These are phyloP conservation scores for Tulasnella sp. DNA, from an alignment of 768 basidiomycete species.

Conservation along the genomic window DNA sequence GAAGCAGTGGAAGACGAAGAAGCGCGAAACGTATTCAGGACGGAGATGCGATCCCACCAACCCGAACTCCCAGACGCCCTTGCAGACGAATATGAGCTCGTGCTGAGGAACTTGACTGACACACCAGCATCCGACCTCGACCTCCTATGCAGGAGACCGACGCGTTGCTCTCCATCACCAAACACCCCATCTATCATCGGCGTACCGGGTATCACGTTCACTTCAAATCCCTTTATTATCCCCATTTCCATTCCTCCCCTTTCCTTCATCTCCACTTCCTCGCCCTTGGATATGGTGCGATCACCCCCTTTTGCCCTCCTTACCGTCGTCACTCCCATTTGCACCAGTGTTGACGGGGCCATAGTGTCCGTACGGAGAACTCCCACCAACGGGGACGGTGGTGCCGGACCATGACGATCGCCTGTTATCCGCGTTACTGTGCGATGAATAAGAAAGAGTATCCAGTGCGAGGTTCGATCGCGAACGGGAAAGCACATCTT, in stretches of 20 bases:
- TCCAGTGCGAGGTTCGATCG: slow-evolving; percentile 23
- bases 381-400: slow-evolving; percentile 1
- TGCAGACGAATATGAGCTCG: neutral
- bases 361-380: slow-evolving; percentile 10
- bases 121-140: neutral
- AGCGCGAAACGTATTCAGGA: neutral
- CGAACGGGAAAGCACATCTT: slow-evolving; percentile 48
- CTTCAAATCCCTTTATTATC: neutral
- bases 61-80: neutral
- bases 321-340: neutral
- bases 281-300: neutral
- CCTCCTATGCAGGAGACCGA: neutral
- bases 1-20: neutral
- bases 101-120: neutral
- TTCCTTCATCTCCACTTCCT: neutral
- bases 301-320: slow-evolving; percentile 1
- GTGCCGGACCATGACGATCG: slow-evolving; percentile 1
- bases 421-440: neutral
- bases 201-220: slow-evolving; percentile 8
- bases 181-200: neutral
- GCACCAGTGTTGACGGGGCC: neutral
- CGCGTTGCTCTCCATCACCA: neutral
- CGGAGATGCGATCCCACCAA: slow-evolving; percentile 6
- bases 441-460: slow-evolving; percentile 1
- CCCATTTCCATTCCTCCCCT: neutral